Base-by-base conservation (phyloP, 2,329 filamentous ascomycete genomes). In the Simplicillium sp. region DNA sequence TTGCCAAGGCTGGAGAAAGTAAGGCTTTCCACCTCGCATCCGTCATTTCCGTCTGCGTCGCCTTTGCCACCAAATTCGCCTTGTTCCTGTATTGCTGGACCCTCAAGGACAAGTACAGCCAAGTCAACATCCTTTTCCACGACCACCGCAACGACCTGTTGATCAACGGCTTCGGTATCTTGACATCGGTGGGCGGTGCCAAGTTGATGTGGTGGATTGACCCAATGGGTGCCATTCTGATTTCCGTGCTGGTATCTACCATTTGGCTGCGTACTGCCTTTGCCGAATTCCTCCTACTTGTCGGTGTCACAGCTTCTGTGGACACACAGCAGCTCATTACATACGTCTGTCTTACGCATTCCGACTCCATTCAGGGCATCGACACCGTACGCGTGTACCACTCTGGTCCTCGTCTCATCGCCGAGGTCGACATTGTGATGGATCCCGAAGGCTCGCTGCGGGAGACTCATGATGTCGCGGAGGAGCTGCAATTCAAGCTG, bases 351-450 rank as follows among this genome's bases (percentile, higher is more conserved):
- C 81, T 97, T 68, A 97, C 90, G 8, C 92, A 97, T 66, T 89
- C 85, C 29, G 77, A 84, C 1, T 64, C 73, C 29, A 87, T 98
- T 56, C 73, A 71, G 41, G 85, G 87, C 52, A 94, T 98, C 58
- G 92, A 98, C 61, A 98, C 92, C 2, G 92, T 97, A 3, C 80
- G 92, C 39, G 87, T 89, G 1, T 97, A 95, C 64, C 89, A 96
- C 63, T 87, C 82, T 7, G 90, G 90, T 0, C 79, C 89, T 1
- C 76, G 90, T 15, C 76, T 96, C 36, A 88, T 97, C 49, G 89
- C 94, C 50, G 92, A 98, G 68, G 87, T 97, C 31, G 92, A 98
- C 57, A 80, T 97, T 41, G 90, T 97, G 54, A 95, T 97, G 87
- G 80, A 89, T 50, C 77, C 82, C 0, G 68, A 77, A 1, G 75